These are phyloP conservation scores for Aegilops bicornis DNA, from an alignment of 176 grass and related monocot genomes.

Conservation along the genomic window DNA sequence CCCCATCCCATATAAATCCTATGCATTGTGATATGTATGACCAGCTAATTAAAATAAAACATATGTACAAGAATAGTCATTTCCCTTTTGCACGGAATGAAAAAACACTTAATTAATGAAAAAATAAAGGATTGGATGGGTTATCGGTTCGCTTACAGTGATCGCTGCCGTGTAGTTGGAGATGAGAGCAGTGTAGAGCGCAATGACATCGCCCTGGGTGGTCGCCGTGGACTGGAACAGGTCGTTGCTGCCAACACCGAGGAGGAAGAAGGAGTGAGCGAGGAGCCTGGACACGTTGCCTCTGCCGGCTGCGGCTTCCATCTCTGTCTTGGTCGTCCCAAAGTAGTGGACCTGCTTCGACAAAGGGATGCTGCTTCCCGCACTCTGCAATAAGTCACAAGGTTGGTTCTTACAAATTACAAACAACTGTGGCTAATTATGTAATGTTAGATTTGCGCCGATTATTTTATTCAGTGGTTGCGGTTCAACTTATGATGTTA, in stretches of 20 bases:
- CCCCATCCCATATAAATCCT: conserved; percentile 35
- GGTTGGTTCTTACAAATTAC: neutral
- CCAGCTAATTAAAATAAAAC: neutral
- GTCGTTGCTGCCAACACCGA: conserved; percentile 33
- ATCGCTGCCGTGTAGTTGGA: conserved; percentile 25
- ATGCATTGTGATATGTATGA: neutral
- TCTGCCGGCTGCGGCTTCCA: neutral
- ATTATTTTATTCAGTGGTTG: no score
- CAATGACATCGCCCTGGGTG: neutral
- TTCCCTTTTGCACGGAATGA: neutral
- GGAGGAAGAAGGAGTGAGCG: conserved; percentile 31
- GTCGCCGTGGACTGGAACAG: neutral
- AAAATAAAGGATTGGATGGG: no score
- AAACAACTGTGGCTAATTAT: no score
- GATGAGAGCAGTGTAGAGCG: neutral
- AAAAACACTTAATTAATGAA: neutral
- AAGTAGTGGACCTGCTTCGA: conserved; percentile 38
- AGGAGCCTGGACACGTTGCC: neutral
- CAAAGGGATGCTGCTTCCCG: conserved; percentile 27
- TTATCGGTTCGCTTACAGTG: neutral
- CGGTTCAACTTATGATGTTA: no score
- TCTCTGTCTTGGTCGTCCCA: conserved; percentile 1
- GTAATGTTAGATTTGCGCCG: no score
- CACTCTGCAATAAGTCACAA: neutral
- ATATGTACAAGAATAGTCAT: no score